Conservation (phyloP, 306 rosid species). For the Cucurbita moschata region DNA sequence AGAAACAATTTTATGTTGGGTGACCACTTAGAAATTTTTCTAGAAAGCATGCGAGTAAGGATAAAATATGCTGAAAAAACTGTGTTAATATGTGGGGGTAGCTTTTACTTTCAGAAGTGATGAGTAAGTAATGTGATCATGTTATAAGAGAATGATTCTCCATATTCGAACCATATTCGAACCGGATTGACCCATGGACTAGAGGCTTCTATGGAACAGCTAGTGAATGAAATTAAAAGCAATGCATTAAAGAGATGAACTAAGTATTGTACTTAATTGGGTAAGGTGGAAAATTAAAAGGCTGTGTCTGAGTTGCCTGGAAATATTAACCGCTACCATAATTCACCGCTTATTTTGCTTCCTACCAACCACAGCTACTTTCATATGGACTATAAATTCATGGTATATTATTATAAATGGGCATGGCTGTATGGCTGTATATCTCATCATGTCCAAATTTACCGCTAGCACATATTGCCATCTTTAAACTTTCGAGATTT, state of each 20-base stretch:
- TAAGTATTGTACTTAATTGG: neutral
- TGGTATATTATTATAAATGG: no score
- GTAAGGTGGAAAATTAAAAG: neutral
- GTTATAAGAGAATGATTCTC: no score
- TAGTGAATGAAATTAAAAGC: neutral
- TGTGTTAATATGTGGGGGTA: no score
- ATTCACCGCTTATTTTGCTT: neutral
- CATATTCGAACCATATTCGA: no score
- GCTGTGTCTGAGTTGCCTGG: neutral
- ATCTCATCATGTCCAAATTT: neutral
- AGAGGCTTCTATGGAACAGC: neutral
- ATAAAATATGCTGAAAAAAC: no score
- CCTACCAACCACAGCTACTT: neutral
- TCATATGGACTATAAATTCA: neutral
- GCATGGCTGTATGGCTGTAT: neutral
- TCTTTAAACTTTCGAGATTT: rapidly evolving
- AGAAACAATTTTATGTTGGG: no score
- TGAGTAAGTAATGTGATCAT: no score
- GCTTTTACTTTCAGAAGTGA: no score
- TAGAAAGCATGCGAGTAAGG: no score
- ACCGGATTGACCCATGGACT: no score
- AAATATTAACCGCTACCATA: neutral
- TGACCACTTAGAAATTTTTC: rapidly evolving
- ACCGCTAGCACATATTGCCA: no score
- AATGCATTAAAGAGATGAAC: neutral